Conservation (phyloP, 768 basidiomycete species). For the Cystofilobasidium macerans region DNA sequence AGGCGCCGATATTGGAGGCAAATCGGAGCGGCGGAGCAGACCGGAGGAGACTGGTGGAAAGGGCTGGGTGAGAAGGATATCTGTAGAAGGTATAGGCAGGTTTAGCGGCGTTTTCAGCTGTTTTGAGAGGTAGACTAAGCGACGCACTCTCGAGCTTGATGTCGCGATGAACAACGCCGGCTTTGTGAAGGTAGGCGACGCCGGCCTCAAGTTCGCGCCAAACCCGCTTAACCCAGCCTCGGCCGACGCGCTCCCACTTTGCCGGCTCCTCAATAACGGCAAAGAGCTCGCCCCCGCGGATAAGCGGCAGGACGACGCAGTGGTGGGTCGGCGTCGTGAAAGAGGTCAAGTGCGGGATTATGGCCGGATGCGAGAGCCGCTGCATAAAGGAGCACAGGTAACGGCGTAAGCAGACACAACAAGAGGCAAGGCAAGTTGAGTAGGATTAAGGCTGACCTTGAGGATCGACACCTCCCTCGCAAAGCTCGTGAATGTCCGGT, state of each 20-base stretch:
- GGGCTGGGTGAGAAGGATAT: conserved; percentile 62
- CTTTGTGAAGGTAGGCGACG: conserved; percentile 77
- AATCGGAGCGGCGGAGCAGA: conserved; percentile 33
- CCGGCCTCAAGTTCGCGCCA: conserved; percentile 66
- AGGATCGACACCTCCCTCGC: conserved; percentile 73
- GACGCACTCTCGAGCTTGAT: conserved; percentile 60
- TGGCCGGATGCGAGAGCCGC: conserved; percentile 71
- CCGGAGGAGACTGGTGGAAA: conserved; percentile 36
- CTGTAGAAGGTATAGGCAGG: conserved; percentile 38
- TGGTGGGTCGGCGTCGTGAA: conserved; percentile 64
- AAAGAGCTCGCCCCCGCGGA: conserved; percentile 71
- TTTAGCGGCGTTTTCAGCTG: neutral
- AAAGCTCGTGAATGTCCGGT: conserved; percentile 64
- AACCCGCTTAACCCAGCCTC: conserved; percentile 51
- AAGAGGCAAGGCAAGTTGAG: conserved; percentile 10
- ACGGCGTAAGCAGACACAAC: neutral
- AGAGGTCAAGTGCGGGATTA: conserved; percentile 58
- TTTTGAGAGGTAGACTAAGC: neutral
- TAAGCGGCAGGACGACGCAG: conserved; percentile 63
- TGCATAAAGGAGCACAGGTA: conserved; percentile 37
- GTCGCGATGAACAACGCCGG: conserved; percentile 76
- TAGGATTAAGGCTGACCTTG: conserved; percentile 45
- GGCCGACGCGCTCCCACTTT: conserved; percentile 32
- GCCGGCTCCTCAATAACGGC: conserved; percentile 51
- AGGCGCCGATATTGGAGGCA: conserved; percentile 43